phyloP scores from a whole-genome alignment of 2,329 filamentous ascomycete species.

The Plectosphaerella cucumerina region DNA sequence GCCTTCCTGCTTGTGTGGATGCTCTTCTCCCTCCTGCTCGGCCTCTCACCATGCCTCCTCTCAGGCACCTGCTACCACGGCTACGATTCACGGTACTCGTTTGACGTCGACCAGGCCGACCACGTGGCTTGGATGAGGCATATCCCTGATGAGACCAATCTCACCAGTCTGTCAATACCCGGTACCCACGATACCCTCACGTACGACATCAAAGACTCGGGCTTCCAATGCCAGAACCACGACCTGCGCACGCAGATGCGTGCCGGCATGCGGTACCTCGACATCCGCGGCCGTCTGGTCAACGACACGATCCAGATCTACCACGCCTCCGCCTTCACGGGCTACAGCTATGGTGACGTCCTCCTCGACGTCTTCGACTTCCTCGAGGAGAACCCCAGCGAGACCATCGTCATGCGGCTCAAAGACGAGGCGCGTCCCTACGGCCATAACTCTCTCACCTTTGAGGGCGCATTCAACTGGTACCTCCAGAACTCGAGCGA shows the following conservation, averaged over 20 bases:
- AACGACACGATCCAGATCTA: constrained; percentile 41
- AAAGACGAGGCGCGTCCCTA: constrained; percentile 41
- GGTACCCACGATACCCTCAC: constrained; percentile 53
- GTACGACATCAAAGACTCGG: constrained; percentile 28
- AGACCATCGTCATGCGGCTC: constrained; percentile 45
- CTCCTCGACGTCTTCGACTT: constrained; percentile 40
- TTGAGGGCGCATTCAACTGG: constrained; percentile 39
- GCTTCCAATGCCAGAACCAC: constrained; percentile 43
- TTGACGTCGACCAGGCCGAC: constrained; percentile 30
- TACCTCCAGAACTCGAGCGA: constrained; percentile 29
- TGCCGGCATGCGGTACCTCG: constrained; percentile 44
- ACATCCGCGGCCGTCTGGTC: constrained; percentile 41
- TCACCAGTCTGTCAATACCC: constrained; percentile 43
- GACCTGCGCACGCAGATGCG: constrained; percentile 38
- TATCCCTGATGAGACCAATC: constrained; percentile 33
- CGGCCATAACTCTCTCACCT: constrained; percentile 31
- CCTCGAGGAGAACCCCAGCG: constrained; percentile 37
- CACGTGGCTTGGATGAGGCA: constrained; percentile 37
- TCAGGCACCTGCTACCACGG: constrained; percentile 23
- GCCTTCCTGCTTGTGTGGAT: constrained; percentile 13
- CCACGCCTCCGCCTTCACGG: constrained; percentile 40
- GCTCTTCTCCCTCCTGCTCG: constrained; percentile 18
- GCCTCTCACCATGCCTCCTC: constrained; percentile 18
- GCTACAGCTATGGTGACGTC: constrained; percentile 38
- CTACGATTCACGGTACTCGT: constrained; percentile 33